phyloP scores from a whole-genome alignment of 139 green algal genomes.

The Chlamydomonas asymmetrica region DNA sequence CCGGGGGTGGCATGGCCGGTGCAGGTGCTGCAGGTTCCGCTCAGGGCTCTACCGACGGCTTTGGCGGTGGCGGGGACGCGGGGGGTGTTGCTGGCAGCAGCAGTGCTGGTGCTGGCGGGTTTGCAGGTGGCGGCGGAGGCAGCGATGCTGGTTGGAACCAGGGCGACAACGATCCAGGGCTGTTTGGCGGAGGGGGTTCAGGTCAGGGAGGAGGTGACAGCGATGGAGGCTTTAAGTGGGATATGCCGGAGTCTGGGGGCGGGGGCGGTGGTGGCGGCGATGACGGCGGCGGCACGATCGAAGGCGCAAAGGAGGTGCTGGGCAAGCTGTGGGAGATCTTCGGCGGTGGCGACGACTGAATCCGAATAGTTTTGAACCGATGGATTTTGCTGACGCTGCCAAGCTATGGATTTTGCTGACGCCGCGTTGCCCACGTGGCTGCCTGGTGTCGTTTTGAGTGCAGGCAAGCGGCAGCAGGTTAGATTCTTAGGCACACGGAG shows the following conservation, averaged over 20 bases:
- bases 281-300: neutral
- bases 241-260: slow-evolving; percentile 6
- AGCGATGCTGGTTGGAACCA: neutral
- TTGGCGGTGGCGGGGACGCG: neutral
- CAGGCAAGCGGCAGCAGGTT: too few species aligned
- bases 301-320: slow-evolving; percentile 12
- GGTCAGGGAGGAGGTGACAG: neutral
- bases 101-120: too few species aligned
- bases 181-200: neutral
- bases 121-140: neutral
- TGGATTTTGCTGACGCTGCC: too few species aligned
- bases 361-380: too few species aligned
- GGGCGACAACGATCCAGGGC: neutral
- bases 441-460: too few species aligned
- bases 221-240: slow-evolving; percentile 39
- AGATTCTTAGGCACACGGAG: too few species aligned
- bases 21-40: slow-evolving; percentile 18
- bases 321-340: slow-evolving; percentile 22
- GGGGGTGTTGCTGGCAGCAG: neutral
- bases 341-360: slow-evolving; percentile 8
- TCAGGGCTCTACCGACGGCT: neutral
- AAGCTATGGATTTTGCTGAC: too few species aligned
- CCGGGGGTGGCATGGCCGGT: neutral
- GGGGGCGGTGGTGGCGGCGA: neutral
- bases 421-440: too few species aligned